Evolutionary conservation across 208 protist genomes (phyloP).

Genomic region (Trypanosoma rangeli): DNA sequence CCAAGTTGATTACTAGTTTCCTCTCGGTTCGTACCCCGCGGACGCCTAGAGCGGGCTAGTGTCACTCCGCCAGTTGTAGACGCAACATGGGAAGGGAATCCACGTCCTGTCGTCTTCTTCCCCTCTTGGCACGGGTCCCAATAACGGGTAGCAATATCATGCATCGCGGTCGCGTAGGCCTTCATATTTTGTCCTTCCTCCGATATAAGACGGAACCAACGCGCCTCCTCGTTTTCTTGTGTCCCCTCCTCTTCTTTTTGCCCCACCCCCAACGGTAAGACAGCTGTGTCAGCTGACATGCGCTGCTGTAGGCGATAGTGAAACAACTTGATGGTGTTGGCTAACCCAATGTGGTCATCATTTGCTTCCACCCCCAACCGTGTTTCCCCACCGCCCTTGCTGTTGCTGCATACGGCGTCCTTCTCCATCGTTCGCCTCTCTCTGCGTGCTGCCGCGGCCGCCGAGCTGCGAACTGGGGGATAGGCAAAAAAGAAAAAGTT

Average conservation of each 20-base stretch:
- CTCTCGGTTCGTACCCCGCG: background rate
- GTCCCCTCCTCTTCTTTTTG: background rate
- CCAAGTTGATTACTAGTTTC: background rate
- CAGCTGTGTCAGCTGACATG: conserved; percentile 3
- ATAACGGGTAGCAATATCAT: conserved; percentile 69
- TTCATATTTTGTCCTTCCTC: conserved; percentile 33
- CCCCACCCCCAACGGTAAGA: background rate
- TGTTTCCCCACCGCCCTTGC: background rate
- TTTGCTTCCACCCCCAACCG: too few relatives aligned
- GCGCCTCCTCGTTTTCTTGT: conserved; percentile 34
- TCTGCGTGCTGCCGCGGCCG: background rate
- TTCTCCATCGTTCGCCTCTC: background rate
- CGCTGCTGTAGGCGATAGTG: conserved; percentile 47
- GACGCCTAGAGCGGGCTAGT: background rate
- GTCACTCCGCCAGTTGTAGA: background rate
- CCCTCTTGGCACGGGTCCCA: conserved; percentile 40
- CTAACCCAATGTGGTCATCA: conserved; percentile 13
- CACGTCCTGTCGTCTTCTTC: background rate
- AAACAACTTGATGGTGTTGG: conserved; percentile 50
- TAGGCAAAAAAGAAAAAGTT: background rate
- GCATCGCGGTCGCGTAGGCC: conserved; percentile 65
- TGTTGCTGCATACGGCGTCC: background rate
- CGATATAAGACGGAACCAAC: conserved; percentile 25
- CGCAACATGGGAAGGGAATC: background rate
- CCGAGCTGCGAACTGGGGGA: background rate